Conservation (phyloP, 345 rosid genomes). For the Microthlaspi erraticum region DNA sequence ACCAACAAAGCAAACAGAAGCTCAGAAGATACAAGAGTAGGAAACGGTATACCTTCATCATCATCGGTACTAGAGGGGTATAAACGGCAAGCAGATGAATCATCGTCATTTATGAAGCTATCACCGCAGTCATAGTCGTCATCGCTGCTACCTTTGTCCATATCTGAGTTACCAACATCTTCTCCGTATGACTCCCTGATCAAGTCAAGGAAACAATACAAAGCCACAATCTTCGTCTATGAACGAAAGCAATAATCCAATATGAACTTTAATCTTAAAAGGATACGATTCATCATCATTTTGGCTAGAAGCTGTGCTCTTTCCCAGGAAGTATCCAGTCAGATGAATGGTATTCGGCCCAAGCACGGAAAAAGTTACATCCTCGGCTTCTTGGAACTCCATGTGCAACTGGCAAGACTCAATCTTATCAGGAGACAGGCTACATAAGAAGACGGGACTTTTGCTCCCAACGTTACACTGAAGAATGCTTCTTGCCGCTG, state of each 20-base stretch:
- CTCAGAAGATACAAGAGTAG: neutral
- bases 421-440: slow-evolving; percentile 54
- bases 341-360: slow-evolving; percentile 75
- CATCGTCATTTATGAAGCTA: slow-evolving; percentile 76
- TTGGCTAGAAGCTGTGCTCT: slow-evolving; percentile 11
- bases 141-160: slow-evolving; percentile 58
- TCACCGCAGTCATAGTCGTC: slow-evolving; percentile 65
- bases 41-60: slow-evolving; percentile 47
- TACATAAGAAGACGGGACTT: slow-evolving; percentile 63
- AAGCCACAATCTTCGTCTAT: neutral
- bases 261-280: slow-evolving; percentile 15
- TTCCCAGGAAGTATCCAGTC: slow-evolving; percentile 61
- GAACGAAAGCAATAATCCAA: neutral
- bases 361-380: slow-evolving; percentile 73
- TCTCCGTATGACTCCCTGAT: slow-evolving; percentile 68
- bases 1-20: neutral
- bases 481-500: slow-evolving; percentile 49
- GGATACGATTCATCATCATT: slow-evolving; percentile 72
- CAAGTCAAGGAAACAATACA: slow-evolving; percentile 28
- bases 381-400: slow-evolving; percentile 75
- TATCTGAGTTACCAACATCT: slow-evolving; percentile 64
- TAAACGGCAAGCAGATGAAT: slow-evolving; percentile 44
- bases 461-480: slow-evolving; percentile 79
- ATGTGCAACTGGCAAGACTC: slow-evolving; percentile 68
- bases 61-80: slow-evolving; percentile 41